These are phyloP conservation scores for Erysimum cheiranthoides DNA, from an alignment of 345 rosid genomes.

Conservation along the genomic window DNA sequence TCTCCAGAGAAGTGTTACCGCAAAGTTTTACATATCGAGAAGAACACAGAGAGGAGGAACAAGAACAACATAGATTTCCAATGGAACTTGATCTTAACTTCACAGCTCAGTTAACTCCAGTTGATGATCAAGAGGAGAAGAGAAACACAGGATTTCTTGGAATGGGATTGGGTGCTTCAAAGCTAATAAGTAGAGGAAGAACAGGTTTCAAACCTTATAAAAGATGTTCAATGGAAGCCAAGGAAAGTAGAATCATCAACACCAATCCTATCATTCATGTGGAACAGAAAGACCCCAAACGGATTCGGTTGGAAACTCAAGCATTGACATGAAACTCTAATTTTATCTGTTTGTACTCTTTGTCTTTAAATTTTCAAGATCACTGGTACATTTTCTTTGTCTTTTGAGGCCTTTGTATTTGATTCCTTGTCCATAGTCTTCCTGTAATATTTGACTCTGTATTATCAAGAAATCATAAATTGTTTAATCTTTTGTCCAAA, in stretches of 20 bases:
- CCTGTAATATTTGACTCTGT: conserved; percentile 43
- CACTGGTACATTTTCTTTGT: conserved; percentile 45
- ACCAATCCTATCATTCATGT: conserved; percentile 48
- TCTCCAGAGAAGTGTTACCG: conserved; percentile 79
- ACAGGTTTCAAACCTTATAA: conserved; percentile 96
- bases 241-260: conserved; percentile 56
- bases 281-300: conserved; percentile 79
- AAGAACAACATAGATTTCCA: conserved; percentile 43
- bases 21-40: conserved; percentile 78
- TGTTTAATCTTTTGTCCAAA: conserved; percentile 6
- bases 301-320: conserved; percentile 81
- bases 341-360: neutral
- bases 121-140: conserved; percentile 51
- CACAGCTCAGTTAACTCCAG: conserved; percentile 37
- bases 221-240: conserved; percentile 84
- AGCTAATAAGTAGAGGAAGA: conserved; percentile 55
- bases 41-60: conserved; percentile 48
- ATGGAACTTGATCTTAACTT: conserved; percentile 60
- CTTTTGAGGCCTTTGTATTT: conserved; percentile 38
- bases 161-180: conserved; percentile 62
- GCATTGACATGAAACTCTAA: conserved; percentile 54
- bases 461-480: conserved; percentile 34
- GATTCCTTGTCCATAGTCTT: conserved; percentile 38
- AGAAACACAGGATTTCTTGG: conserved; percentile 54
- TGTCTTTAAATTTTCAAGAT: conserved; percentile 1